phyloP scores from a whole-genome alignment of 345 rosid species.

The Hibiscus syriacus region DNA sequence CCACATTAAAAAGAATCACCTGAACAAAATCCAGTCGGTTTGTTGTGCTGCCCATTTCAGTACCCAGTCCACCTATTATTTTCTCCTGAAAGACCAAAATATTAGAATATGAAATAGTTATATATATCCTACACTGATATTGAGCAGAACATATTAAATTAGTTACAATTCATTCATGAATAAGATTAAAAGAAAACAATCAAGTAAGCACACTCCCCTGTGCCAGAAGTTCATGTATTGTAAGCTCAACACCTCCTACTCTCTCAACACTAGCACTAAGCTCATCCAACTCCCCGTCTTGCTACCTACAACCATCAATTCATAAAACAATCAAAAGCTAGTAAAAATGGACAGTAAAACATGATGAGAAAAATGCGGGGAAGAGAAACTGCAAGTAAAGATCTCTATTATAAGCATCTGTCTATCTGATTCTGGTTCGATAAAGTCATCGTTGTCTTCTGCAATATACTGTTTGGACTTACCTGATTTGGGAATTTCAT shows the following conservation, averaged over 20 bases:
- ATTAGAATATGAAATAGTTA: conserved; percentile 9
- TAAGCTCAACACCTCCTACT: conserved; percentile 91
- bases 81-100: conserved; percentile 55
- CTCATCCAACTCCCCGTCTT: conserved; percentile 93
- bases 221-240: conserved; percentile 83
- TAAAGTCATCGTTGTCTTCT: conserved; percentile 64
- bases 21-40: too few relatives aligned
- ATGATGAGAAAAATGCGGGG: too few relatives aligned
- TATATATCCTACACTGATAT: not conserved
- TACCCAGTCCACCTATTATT: conserved; percentile 70
- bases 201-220: conserved; percentile 49
- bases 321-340: not conserved
- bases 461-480: conserved; percentile 48
- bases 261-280: conserved; percentile 86
- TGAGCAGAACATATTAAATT: not conserved
- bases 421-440: conserved; percentile 88
- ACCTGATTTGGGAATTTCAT: conserved; percentile 66
- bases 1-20: conserved; percentile 32
- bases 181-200: too few relatives aligned
- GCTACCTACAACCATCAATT: conserved; percentile 47
- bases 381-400: too few relatives aligned
- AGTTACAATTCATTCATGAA: not conserved
- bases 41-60: conserved; percentile 93
- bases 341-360: not conserved
- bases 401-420: conserved; percentile 83